Evolutionary conservation across 2,329 filamentous ascomycete species (phyloP).

Genomic region (Helotiales sp.): DNA sequence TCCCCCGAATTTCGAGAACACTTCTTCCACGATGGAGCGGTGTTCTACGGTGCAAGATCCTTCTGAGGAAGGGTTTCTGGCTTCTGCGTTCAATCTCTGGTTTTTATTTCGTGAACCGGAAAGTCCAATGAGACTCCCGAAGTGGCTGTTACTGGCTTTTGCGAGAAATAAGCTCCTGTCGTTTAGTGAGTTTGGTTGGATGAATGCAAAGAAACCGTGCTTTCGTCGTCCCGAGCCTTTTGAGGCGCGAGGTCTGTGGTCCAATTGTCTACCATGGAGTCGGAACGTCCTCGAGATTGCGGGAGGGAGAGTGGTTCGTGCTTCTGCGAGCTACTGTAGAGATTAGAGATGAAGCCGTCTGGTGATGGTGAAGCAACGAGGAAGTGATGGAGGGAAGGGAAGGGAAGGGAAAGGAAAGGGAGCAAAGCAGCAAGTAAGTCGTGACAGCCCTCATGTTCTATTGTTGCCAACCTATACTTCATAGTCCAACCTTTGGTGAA

Average conservation of each 20-base stretch:
- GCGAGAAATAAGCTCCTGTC: conserved; percentile 13
- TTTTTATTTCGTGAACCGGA: background rate
- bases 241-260: conserved; percentile 16
- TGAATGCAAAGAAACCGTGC: conserved; percentile 19
- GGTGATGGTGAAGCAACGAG: background rate
- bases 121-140: background rate
- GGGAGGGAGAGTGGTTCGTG: conserved; percentile 7
- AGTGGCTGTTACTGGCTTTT: background rate
- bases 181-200: conserved; percentile 9
- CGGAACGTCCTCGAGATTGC: background rate
- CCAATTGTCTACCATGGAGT: conserved; percentile 14
- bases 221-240: conserved; percentile 24
- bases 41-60: background rate
- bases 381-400: background rate
- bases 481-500: too few species aligned
- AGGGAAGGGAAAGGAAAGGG: background rate
- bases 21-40: background rate
- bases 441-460: background rate
- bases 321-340: background rate
- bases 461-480: background rate
- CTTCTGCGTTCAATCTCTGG: background rate
- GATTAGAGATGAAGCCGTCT: background rate
- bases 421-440: background rate
- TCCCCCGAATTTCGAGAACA: conserved; percentile 8
- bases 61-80: background rate